Evolutionary conservation across 345 rosid genomes (phyloP).

Genomic region (Eucalyptus leucophloia): DNA sequence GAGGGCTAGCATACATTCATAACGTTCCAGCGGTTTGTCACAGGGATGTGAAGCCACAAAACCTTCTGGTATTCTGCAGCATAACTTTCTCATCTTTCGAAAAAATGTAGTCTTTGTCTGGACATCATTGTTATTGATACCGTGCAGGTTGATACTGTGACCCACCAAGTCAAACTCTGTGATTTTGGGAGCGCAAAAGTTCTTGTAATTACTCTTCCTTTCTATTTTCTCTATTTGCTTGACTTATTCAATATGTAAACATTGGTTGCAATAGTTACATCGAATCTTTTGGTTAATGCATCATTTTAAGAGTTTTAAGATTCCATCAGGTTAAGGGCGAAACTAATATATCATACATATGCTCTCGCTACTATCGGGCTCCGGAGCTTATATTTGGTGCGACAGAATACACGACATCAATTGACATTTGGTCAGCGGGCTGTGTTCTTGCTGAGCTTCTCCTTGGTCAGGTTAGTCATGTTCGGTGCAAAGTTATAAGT

Average conservation of each 20-base stretch:
- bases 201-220: conserved; percentile 23
- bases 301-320: background rate
- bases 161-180: conserved; percentile 77
- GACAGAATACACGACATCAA: conserved; percentile 61
- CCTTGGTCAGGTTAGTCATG: conserved; percentile 50
- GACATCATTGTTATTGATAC: background rate
- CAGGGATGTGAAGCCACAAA: conserved; percentile 93
- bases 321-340: conserved; percentile 59
- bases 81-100: background rate
- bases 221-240: background rate
- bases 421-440: conserved; percentile 93
- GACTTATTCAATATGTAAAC: background rate
- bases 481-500: background rate
- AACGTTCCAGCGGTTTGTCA: conserved; percentile 75
- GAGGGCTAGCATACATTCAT: conserved; percentile 82
- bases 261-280: background rate
- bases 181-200: conserved; percentile 88
- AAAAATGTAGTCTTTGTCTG: background rate
- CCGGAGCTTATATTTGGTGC: conserved; percentile 91
- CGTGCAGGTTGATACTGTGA: conserved; percentile 65
- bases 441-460: conserved; percentile 92
- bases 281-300: background rate
- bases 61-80: conserved; percentile 50
- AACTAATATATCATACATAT: conserved; percentile 67
- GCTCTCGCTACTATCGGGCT: conserved; percentile 83